Evolutionary conservation across 2,329 filamentous ascomycete genomes (phyloP), one percentile per base, ranked within the genome.

Genomic region (Colletotrichum ledebouriae): DNA sequence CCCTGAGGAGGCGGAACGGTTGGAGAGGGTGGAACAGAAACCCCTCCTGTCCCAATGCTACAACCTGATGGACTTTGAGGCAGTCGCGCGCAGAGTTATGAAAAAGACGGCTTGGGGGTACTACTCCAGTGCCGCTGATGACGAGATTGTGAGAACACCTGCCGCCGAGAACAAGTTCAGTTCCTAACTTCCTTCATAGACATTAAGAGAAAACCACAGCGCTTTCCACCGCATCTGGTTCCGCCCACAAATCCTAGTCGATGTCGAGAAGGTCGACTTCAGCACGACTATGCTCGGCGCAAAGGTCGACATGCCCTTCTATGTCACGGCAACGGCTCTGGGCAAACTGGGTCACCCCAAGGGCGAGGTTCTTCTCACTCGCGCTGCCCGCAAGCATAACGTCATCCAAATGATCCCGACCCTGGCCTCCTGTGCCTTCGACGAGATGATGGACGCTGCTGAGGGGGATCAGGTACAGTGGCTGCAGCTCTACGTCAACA

Each of bases 361-460:
- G 79, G 96, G 96, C 73, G 96, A 99, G 80, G 94, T 98, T 5
- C 85, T 97, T 10, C 87, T 99, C 66, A 98, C 96, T 0, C 87
- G 90, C 65, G 94, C 94, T 15, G 91, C 96, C 2, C 86, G 87
- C 77, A 93, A 92, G 76, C 95, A 98, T 85, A 89, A 94, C 76
- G 91, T 98, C 59, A 88, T 98, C 70, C 96, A 99, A 81, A 99
- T 99, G 96, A 98, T 99, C 70, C 96, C 96, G 2, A 99, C 96
- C 3, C 86, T 99, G 6, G 96, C 96, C 2, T 98, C 94, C 2
- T 98, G 96, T 83, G 96, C 94, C 1, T 98, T 99, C 75, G 96
- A 99, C 82, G 95, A 99, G 81, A 97, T 99, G 68, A 85, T 97
- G 72, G 96, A 98, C 78, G 96, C 94, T 17, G 88, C 86, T 34